phyloP scores from a whole-genome alignment of 202 grass and related monocot genomes.

The Panicum hallii region DNA sequence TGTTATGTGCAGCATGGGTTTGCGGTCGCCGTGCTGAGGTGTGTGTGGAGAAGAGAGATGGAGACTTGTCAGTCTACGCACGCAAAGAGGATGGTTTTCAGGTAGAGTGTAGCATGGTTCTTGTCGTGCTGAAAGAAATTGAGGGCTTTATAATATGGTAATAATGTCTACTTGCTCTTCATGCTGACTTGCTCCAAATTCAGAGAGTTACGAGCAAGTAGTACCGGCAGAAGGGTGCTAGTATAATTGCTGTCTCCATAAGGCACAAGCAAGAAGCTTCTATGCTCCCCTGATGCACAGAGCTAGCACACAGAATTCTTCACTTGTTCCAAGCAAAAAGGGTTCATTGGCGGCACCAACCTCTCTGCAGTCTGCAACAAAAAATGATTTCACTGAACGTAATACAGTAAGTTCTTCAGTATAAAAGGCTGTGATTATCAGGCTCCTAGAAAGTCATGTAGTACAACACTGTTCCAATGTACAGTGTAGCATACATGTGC shows the following conservation, averaged over 20 bases:
- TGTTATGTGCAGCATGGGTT: neutral
- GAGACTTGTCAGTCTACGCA: slow-evolving; percentile 27
- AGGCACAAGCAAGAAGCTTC: slow-evolving; percentile 17
- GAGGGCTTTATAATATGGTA: neutral
- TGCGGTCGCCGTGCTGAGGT: slow-evolving; percentile 26
- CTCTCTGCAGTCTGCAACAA: neutral
- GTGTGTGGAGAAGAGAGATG: slow-evolving; percentile 25
- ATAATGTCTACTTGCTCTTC: slow-evolving; percentile 1
- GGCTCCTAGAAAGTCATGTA: neutral
- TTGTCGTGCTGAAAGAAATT: slow-evolving; percentile 45
- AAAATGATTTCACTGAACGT: neutral
- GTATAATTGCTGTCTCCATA: neutral
- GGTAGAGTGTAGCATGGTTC: slow-evolving; percentile 48
- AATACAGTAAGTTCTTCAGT: neutral
- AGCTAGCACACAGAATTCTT: neutral
- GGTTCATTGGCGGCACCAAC: neutral
- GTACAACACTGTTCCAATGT: neutral
- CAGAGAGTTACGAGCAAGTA: slow-evolving; percentile 9
- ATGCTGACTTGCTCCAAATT: slow-evolving; percentile 32
- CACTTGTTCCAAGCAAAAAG: neutral
- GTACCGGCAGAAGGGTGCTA: slow-evolving; percentile 2
- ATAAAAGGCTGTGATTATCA: neutral
- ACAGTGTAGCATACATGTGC: neutral
- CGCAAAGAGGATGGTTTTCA: slow-evolving; percentile 33
- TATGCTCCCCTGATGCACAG: neutral